Evolutionary conservation across 495 filamentous ascomycete genomes (phyloP).

Genomic region (Penicillium silybi): DNA sequence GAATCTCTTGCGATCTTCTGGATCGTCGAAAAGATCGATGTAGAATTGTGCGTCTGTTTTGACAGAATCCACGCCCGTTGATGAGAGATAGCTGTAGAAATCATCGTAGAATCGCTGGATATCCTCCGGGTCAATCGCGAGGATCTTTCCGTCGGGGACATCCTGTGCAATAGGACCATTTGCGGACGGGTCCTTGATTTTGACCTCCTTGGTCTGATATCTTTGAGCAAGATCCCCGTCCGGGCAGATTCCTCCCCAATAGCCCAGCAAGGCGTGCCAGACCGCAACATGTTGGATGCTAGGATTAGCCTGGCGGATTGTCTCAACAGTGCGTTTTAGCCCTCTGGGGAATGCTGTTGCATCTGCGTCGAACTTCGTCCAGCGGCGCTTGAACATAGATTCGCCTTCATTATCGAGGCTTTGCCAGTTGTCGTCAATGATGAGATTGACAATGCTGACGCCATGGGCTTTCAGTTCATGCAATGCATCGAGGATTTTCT

Average conservation of each 20-base stretch:
- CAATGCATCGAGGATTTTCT: constrained; percentile 73
- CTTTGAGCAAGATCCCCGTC: constrained; percentile 64
- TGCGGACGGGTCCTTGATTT: constrained; percentile 49
- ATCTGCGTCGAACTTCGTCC: constrained; percentile 80
- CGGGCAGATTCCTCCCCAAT: constrained; percentile 86
- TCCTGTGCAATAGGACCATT: constrained; percentile 53
- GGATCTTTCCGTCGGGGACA: constrained; percentile 27
- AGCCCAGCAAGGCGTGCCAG: constrained; percentile 94
- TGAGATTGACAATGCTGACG: constrained; percentile 74
- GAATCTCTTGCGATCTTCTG: constrained; percentile 62
- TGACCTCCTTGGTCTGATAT: constrained; percentile 73
- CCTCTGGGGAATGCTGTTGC: constrained; percentile 74
- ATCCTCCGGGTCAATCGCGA: constrained; percentile 71
- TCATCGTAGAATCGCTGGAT: constrained; percentile 76
- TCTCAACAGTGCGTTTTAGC: constrained; percentile 60
- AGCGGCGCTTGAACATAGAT: constrained; percentile 50
- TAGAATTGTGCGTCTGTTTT: constrained; percentile 92
- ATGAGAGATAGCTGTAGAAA: constrained; percentile 78
- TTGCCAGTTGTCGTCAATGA: constrained; percentile 98
- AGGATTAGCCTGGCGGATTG: constrained; percentile 65
- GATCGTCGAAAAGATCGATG: constrained; percentile 68
- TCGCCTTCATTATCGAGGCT: constrained; percentile 58
- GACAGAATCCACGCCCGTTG: constrained; percentile 70
- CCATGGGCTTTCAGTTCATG: constrained; percentile 64
- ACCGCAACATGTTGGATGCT: constrained; percentile 83